phyloP scores from a whole-genome alignment of 345 rosid genomes.

The Diplotaxis tenuifolia region DNA sequence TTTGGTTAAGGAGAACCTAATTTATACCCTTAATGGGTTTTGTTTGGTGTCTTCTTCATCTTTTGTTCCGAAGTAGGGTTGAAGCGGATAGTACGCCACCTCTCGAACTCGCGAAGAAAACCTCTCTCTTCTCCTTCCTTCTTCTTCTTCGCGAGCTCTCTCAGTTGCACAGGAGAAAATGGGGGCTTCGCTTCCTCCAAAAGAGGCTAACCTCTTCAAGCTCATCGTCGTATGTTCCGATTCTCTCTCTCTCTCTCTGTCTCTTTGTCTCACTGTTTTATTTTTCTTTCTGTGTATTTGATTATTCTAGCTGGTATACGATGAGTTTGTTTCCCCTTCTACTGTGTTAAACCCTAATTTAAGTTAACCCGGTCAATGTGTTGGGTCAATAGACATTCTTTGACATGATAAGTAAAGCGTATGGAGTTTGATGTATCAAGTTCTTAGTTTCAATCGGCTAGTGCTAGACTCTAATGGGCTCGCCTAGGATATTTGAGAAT shows the following conservation, averaged over 20 bases:
- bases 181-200: conserved; percentile 98
- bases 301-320: background rate
- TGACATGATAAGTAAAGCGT: conserved; percentile 3
- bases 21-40: conserved; percentile 23
- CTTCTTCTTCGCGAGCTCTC: conserved; percentile 7
- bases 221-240: conserved; percentile 88
- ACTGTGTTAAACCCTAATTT: conserved; percentile 28
- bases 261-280: background rate
- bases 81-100: conserved; percentile 79
- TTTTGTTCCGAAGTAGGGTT: conserved; percentile 64
- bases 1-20: conserved; percentile 34
- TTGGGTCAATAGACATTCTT: conserved; percentile 13
- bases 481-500: conserved; percentile 1
- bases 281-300: background rate
- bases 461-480: background rate
- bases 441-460: too few relatives aligned
- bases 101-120: background rate
- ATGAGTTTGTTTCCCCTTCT: background rate
- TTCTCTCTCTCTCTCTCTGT: conserved; percentile 15
- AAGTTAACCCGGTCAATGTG: conserved; percentile 6
- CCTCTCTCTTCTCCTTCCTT: conserved; percentile 3
- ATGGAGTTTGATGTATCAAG: background rate
- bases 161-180: conserved; percentile 35
- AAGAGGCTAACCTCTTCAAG: conserved; percentile 99
- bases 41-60: too few relatives aligned